A percentile compares a stretch with the other conserved stretches of the same genome.
Evolutionary conservation across 164 flowering plant species (phyloP).

Genomic region (Saururus chinensis): DNA sequence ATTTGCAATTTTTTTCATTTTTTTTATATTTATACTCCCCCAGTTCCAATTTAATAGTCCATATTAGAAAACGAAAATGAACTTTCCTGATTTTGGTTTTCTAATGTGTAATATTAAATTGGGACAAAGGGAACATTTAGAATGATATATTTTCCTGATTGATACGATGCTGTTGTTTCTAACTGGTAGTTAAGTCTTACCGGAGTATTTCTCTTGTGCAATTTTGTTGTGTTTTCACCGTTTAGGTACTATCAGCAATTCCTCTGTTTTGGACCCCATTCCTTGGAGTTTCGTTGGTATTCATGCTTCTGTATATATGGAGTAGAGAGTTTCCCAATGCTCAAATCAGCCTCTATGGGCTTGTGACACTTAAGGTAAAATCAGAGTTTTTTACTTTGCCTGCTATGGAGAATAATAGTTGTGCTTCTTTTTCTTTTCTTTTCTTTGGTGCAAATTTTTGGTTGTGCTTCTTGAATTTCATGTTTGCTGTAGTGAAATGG

Average conservation of each 20-base stretch:
- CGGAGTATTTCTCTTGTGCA: not conserved
- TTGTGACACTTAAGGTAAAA: slow-evolving; percentile 43
- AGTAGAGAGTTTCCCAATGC: slow-evolving; percentile 53
- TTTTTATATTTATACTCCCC: not conserved
- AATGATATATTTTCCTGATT: too few relatives aligned
- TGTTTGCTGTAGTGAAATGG: not conserved
- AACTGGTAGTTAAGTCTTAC: not conserved
- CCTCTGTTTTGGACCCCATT: slow-evolving; percentile 30
- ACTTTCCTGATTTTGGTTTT: too few relatives aligned
- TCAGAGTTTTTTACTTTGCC: not conserved
- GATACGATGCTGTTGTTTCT: too few relatives aligned
- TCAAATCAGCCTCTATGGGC: slow-evolving; percentile 35
- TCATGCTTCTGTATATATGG: slow-evolving; percentile 57
- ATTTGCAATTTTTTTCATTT: not conserved
- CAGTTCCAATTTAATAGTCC: too few relatives aligned
- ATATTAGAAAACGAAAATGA: too few relatives aligned
- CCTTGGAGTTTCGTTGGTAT: slow-evolving; percentile 42
- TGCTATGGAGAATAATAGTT: not conserved
- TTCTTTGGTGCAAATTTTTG: too few relatives aligned
- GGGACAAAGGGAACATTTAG: too few relatives aligned
- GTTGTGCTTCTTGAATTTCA: not conserved
- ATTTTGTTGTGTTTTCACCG: not conserved
- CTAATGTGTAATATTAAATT: too few relatives aligned
- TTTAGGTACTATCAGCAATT: slow-evolving; percentile 17
- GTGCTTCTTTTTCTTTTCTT: too few relatives aligned